phyloP scores from a whole-genome alignment of 1,284 basidiomycete genomes.

The Moesziomyces sp. region DNA sequence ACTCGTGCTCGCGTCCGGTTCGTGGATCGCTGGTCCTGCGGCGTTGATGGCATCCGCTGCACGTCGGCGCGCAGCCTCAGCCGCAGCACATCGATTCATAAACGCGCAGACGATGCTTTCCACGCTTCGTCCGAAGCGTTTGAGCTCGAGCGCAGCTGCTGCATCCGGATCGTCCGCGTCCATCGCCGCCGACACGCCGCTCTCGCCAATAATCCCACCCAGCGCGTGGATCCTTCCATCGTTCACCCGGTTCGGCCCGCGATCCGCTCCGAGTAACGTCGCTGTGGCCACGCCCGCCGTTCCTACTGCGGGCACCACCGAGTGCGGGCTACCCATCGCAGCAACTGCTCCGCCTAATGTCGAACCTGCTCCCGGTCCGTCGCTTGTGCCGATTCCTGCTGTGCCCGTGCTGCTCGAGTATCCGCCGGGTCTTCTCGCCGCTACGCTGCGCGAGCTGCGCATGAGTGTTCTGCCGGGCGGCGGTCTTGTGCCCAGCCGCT shows the following conservation, averaged over 20 bases:
- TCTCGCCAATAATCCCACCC: slow-evolving; percentile 52
- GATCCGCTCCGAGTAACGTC: slow-evolving; percentile 16
- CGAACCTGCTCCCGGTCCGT: slow-evolving; percentile 12
- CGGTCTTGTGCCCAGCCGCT: slow-evolving; percentile 47
- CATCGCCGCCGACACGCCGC: slow-evolving; percentile 45
- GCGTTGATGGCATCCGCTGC: background rate
- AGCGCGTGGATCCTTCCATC: slow-evolving; percentile 48
- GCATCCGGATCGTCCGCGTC: slow-evolving; percentile 56
- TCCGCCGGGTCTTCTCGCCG: slow-evolving; percentile 23
- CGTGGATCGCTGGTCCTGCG: background rate
- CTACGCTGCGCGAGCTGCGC: slow-evolving; percentile 33
- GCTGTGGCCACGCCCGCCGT: slow-evolving; percentile 10
- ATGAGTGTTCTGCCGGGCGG: slow-evolving; percentile 41
- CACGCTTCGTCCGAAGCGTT: slow-evolving; percentile 55
- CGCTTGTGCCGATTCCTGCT: slow-evolving; percentile 4
- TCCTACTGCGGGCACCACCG: slow-evolving; percentile 1
- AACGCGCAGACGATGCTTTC: slow-evolving; percentile 65
- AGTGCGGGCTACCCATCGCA: slow-evolving; percentile 5
- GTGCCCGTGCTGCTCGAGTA: slow-evolving; percentile 9
- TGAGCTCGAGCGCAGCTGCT: slow-evolving; percentile 54
- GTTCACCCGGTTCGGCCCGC: slow-evolving; percentile 53
- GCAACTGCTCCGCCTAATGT: background rate
- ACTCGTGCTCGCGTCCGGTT: slow-evolving; percentile 18
- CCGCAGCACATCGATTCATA: slow-evolving; percentile 50
- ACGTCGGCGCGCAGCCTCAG: slow-evolving; percentile 12